Evolutionary conservation across 371 early-diverging fungal genomes (phyloP).

Genomic region (Blakeslea trispora): DNA sequence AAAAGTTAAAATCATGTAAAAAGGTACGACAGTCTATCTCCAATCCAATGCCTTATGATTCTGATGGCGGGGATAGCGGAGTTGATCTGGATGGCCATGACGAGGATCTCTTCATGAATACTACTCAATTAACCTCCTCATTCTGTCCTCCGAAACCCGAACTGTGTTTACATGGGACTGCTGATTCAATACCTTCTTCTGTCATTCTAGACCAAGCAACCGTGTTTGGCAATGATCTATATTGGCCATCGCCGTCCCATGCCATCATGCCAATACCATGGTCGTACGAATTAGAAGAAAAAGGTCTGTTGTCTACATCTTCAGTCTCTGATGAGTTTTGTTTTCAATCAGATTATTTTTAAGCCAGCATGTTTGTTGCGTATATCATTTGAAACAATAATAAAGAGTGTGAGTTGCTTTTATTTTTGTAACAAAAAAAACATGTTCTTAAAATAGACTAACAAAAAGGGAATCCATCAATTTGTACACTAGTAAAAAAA

Average conservation of each 20-base stretch:
- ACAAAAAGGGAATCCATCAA: not conserved
- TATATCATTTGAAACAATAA: too few relatives aligned
- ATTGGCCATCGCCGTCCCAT: not conserved
- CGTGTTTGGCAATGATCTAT: not conserved
- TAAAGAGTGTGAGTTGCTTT: too few relatives aligned
- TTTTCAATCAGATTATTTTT: too few relatives aligned
- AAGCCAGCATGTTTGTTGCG: too few relatives aligned
- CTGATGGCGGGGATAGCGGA: conserved; percentile 28
- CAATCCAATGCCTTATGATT: conserved; percentile 8
- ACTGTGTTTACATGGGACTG: not conserved
- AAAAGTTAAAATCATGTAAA: conserved; percentile 1
- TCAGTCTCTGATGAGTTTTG: too few relatives aligned
- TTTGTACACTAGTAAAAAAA: not conserved
- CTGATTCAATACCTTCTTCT: not conserved
- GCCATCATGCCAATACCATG: too few relatives aligned
- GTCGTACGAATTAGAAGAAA: too few relatives aligned
- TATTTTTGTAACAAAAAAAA: too few relatives aligned
- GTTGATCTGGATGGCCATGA: conserved; percentile 11
- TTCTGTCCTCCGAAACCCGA: too few relatives aligned
- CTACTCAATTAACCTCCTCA: not conserved
- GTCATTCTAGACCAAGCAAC: not conserved
- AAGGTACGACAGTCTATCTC: not conserved
- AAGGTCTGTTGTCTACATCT: too few relatives aligned
- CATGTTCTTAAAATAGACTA: not conserved
- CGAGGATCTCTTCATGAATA: too few relatives aligned